These are phyloP conservation scores for Heterobasidion annosum DNA, from an alignment of 1,284 basidiomycete species.

Conservation along the genomic window DNA sequence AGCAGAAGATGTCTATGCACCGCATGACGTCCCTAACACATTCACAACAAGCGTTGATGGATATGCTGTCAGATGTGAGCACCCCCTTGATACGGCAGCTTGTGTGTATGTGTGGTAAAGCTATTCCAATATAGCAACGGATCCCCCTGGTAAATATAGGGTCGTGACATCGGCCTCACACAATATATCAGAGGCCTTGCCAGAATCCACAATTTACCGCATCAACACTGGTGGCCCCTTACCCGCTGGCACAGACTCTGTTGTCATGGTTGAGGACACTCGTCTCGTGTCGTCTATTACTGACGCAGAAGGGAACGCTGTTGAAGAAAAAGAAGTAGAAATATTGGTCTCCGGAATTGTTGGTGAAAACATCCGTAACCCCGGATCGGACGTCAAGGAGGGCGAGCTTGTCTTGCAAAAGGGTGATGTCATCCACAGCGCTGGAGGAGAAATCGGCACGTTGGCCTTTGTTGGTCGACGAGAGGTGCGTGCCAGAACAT, in stretches of 20 bases:
- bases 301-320: constrained; percentile 16
- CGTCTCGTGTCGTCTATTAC: constrained; percentile 45
- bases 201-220: constrained; percentile 52
- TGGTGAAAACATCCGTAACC: constrained; percentile 67
- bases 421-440: constrained; percentile 51
- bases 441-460: constrained; percentile 83
- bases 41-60: constrained; percentile 82
- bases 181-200: constrained; percentile 28
- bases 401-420: constrained; percentile 62
- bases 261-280: constrained; percentile 92
- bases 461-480: constrained; percentile 70
- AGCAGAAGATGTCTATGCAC: constrained; percentile 65
- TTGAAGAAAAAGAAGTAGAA: constrained; percentile 64
- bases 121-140: constrained; percentile 33
- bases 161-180: constrained; percentile 58
- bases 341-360: constrained; percentile 53
- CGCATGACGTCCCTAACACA: constrained; percentile 50
- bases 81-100: background rate
- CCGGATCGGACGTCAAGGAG: constrained; percentile 65
- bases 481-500: constrained; percentile 33
- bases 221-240: constrained; percentile 77
- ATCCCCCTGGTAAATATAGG: constrained; percentile 57
- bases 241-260: constrained; percentile 65
- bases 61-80: constrained; percentile 69
- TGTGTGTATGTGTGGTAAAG: background rate